These are phyloP conservation scores for Trichophyton mentagrophytes DNA, from an alignment of 2,329 filamentous ascomycete species.

Conservation along the genomic window DNA sequence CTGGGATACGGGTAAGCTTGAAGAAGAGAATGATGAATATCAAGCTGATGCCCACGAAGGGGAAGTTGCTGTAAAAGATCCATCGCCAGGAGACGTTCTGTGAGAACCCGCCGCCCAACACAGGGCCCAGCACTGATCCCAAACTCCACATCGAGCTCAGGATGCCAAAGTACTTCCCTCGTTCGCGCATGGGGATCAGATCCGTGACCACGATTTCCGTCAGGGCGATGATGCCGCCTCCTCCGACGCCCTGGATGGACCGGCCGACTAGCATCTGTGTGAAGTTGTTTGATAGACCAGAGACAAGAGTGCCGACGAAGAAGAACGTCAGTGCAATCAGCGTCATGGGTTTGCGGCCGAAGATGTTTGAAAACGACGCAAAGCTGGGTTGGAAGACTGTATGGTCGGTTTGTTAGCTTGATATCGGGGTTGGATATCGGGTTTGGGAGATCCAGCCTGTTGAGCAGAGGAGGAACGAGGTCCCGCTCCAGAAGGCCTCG, in stretches of 20 bases:
- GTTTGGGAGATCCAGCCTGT: constrained; percentile 28
- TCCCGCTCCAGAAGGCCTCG: constrained; percentile 60
- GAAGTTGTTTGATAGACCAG: constrained; percentile 31
- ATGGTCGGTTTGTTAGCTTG: background rate
- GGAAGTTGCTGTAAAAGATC: constrained; percentile 55
- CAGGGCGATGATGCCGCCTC: constrained; percentile 33
- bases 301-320: constrained; percentile 33
- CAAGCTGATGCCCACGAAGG: constrained; percentile 41
- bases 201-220: constrained; percentile 35
- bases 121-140: constrained; percentile 29
- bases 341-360: constrained; percentile 34
- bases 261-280: constrained; percentile 35
- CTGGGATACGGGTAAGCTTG: constrained; percentile 38
- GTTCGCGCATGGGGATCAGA: constrained; percentile 30
- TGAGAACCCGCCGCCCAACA: constrained; percentile 32
- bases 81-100: constrained; percentile 36
- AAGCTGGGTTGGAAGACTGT: constrained; percentile 40
- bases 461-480: constrained; percentile 52
- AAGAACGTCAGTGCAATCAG: constrained; percentile 32
- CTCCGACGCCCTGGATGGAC: constrained; percentile 34
- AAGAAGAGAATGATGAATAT: constrained; percentile 42
- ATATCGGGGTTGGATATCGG: background rate
- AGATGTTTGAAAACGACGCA: constrained; percentile 36
- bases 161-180: constrained; percentile 31
- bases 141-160: constrained; percentile 30